These are phyloP conservation scores for Papiliotrema laurentii DNA, from an alignment of 1,284 basidiomycete species.

Conservation along the genomic window DNA sequence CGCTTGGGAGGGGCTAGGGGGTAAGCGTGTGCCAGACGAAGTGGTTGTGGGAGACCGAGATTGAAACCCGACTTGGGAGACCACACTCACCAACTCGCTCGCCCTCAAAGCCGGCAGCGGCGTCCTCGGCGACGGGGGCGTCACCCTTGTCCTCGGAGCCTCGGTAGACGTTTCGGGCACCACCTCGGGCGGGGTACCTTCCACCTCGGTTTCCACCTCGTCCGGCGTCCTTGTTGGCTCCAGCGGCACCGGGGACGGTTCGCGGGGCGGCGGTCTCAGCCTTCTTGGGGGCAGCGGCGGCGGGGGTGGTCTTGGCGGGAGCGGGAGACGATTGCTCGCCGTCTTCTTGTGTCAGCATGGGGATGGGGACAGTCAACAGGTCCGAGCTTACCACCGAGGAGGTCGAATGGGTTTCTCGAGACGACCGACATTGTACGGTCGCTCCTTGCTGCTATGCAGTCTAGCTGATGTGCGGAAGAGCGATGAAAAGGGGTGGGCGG, in stretches of 20 bases:
- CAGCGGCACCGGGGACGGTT: constrained; percentile 31
- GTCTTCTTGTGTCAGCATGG: constrained; percentile 18
- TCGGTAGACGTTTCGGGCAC: constrained; percentile 34
- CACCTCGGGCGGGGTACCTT: constrained; percentile 39
- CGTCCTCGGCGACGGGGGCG: constrained; percentile 23
- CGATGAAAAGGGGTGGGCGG: neutral
- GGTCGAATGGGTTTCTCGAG: constrained; percentile 50
- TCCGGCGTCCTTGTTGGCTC: neutral
- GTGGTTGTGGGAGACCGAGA: neutral
- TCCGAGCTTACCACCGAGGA: constrained; percentile 43
- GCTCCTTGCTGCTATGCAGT: constrained; percentile 14
- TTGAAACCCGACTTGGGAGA: too few relatives aligned
- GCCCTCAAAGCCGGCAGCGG: constrained; percentile 42
- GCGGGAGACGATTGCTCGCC: constrained; percentile 40
- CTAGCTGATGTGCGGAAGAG: neutral
- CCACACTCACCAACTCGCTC: constrained; percentile 45
- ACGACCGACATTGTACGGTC: constrained; percentile 45
- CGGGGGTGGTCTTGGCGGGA: constrained; percentile 10
- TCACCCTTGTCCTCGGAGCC: constrained; percentile 17
- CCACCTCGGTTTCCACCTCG: constrained; percentile 14
- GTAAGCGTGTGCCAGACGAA: neutral
- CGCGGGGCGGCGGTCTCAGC: constrained; percentile 25
- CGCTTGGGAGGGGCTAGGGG: constrained; percentile 9
- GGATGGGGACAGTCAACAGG: neutral
- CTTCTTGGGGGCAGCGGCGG: constrained; percentile 19